A percentile compares a stretch with the other conserved stretches of the same genome.
These are phyloP conservation scores for Aulographum hederae DNA, from an alignment of 2,329 filamentous ascomycete species.

Conservation along the genomic window DNA sequence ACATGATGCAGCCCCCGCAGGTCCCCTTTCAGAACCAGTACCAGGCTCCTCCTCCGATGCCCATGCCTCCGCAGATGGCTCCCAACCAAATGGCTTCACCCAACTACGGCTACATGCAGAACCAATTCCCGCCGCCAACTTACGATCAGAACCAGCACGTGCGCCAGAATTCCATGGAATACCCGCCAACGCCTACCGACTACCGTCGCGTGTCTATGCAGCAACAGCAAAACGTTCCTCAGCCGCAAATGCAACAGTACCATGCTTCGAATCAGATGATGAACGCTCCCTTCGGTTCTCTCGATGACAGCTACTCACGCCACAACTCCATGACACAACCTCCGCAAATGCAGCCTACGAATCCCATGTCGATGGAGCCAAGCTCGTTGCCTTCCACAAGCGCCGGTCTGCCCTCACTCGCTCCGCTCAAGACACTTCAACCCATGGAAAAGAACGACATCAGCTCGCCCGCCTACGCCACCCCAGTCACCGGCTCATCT, in stretches of 20 bases:
- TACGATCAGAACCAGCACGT: conserved; percentile 4
- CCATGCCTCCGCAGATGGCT: conserved; percentile 16
- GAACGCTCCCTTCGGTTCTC: conserved; percentile 15
- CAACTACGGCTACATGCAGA: conserved; percentile 21
- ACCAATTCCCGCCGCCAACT: conserved; percentile 15
- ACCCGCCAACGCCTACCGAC: conserved; percentile 15
- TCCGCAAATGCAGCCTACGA: not conserved
- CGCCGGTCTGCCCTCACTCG: conserved; percentile 16
- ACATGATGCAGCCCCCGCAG: conserved; percentile 20
- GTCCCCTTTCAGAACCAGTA: conserved; percentile 11
- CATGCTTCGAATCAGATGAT: too few species aligned
- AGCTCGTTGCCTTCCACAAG: conserved; percentile 7
- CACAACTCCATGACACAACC: conserved; percentile 16
- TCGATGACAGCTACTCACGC: conserved; percentile 18
- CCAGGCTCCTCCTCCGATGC: conserved; percentile 10
- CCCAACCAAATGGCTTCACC: conserved; percentile 19
- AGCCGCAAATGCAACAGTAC: conserved; percentile 13
- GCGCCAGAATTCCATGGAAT: conserved; percentile 7
- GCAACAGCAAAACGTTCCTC: conserved; percentile 14
- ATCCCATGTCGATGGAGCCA: conserved; percentile 7
- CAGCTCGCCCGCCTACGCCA: conserved; percentile 24
- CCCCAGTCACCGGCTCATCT: too few species aligned
- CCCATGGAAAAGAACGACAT: conserved; percentile 21
- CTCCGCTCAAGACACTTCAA: conserved; percentile 23
- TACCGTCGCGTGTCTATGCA: conserved; percentile 22